These are phyloP conservation scores for Cymbopogon citratus DNA, from an alignment of 176 grass and related monocot species.

Conservation along the genomic window DNA sequence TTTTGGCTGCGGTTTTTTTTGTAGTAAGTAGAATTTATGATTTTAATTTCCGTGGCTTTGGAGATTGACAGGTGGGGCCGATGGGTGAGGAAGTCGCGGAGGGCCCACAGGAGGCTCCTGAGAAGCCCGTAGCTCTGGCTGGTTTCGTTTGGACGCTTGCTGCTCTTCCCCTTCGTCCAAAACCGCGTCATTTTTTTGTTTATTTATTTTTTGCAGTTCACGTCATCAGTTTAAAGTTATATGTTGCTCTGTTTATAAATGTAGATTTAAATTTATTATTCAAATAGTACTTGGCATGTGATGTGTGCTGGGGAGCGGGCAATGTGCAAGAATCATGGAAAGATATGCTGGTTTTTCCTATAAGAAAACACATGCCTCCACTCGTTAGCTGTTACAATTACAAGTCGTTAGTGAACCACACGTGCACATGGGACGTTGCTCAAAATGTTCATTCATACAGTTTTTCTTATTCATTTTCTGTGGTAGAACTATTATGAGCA, in stretches of 20 bases:
- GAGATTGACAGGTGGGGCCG: neutral
- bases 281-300: too few relatives aligned
- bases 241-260: neutral
- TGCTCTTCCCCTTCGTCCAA: neutral
- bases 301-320: too few relatives aligned
- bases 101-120: conserved; percentile 14
- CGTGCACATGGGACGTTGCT: too few relatives aligned
- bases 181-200: neutral
- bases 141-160: neutral
- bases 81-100: conserved; percentile 6
- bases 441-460: too few relatives aligned
- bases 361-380: too few relatives aligned
- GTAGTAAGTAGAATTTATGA: neutral
- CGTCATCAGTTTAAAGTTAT: neutral
- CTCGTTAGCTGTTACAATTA: too few relatives aligned
- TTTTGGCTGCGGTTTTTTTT: neutral
- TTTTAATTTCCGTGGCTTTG: neutral
- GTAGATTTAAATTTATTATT: too few relatives aligned
- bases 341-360: too few relatives aligned
- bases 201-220: neutral
- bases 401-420: too few relatives aligned
- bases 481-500: too few relatives aligned
- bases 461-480: too few relatives aligned
- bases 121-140: neutral
- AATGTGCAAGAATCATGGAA: too few relatives aligned